These are phyloP conservation scores for Ceratobasidium sp. DNA, from an alignment of 1,284 basidiomycete species.

Conservation along the genomic window DNA sequence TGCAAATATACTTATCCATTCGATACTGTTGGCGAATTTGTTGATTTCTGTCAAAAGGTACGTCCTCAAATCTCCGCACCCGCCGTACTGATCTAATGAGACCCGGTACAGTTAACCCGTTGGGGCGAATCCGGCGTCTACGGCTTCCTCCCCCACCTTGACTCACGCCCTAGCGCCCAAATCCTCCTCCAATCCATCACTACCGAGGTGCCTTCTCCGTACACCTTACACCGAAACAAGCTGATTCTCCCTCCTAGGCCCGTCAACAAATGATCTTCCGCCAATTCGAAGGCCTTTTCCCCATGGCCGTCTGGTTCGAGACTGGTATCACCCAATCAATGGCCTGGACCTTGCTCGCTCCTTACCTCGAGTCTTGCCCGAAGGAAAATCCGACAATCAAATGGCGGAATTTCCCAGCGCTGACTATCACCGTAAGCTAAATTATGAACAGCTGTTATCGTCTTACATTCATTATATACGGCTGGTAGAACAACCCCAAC, in stretches of 20 bases:
- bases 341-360: constrained; percentile 72
- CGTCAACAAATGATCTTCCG: constrained; percentile 77
- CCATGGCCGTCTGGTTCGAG: constrained; percentile 69
- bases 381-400: constrained; percentile 68
- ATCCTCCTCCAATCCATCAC: constrained; percentile 71
- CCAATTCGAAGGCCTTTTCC: constrained; percentile 73
- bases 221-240: neutral
- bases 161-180: constrained; percentile 68
- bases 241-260: constrained; percentile 44
- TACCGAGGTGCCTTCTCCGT: constrained; percentile 62
- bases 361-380: constrained; percentile 71
- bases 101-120: constrained; percentile 58
- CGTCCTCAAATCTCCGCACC: constrained; percentile 47
- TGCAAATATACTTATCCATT: constrained; percentile 76
- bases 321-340: constrained; percentile 71
- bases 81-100: neutral
- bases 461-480: neutral
- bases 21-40: constrained; percentile 68
- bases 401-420: constrained; percentile 67
- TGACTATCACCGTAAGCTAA: constrained; percentile 59
- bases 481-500: constrained; percentile 37
- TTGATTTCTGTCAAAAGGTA: constrained; percentile 72
- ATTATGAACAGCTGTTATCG: neutral
- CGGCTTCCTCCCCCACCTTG: constrained; percentile 72
- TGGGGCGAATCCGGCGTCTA: constrained; percentile 74